Percentiles rank a stretch among this genome's conserved stretches.
Evolutionary conservation across 306 rosid genomes (phyloP).

Genomic region (Quercus aquifolioides): DNA sequence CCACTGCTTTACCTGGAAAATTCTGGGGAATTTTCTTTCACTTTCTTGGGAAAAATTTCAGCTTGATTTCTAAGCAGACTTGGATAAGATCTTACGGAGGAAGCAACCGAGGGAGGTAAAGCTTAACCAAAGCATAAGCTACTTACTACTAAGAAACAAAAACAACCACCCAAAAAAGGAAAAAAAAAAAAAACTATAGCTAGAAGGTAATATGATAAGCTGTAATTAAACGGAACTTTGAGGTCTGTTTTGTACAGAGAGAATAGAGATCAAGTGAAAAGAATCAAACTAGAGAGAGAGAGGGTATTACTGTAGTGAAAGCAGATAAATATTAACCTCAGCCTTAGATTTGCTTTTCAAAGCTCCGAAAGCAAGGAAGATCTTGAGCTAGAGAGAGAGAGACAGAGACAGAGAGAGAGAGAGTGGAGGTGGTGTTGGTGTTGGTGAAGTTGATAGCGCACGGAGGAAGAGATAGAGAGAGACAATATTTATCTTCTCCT

Average conservation of each 20-base stretch:
- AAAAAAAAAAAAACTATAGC: constrained; percentile 1
- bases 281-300: not conserved
- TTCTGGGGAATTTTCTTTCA: constrained; percentile 34
- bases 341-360: constrained; percentile 22
- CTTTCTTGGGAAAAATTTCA: constrained; percentile 26
- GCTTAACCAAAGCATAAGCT: constrained; percentile 17
- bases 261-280: constrained; percentile 9
- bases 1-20: constrained; percentile 22
- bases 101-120: constrained; percentile 40
- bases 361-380: constrained; percentile 48
- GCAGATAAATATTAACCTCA: constrained; percentile 5
- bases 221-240: constrained; percentile 22
- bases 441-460: not conserved
- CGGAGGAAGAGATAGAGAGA: not conserved
- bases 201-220: constrained; percentile 22
- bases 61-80: constrained; percentile 68
- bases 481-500: constrained; percentile 6
- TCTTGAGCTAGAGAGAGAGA: constrained; percentile 22
- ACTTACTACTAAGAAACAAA: not conserved
- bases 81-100: constrained; percentile 83
- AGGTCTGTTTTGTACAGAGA: constrained; percentile 22
- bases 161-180: not conserved
- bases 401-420: not conserved
- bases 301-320: not conserved
- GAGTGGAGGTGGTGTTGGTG: not conserved